Percentiles rank a stretch among this genome's conserved stretches.
These are phyloP conservation scores for Arthromyces matolae DNA, from an alignment of 768 basidiomycete species.

Conservation along the genomic window DNA sequence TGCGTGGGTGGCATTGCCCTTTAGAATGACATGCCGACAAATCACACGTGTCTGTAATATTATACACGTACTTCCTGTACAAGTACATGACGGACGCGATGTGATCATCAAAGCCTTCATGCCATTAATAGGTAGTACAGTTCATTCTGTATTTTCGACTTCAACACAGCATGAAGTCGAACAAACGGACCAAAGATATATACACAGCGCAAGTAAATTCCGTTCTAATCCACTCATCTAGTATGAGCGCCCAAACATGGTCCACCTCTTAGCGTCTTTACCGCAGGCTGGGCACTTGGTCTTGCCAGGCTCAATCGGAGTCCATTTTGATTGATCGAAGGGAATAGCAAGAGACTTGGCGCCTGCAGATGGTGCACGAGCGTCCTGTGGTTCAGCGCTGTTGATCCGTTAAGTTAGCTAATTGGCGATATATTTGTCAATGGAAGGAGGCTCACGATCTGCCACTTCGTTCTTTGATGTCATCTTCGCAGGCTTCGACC, in stretches of 20 bases:
- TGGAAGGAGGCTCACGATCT: conserved; percentile 56
- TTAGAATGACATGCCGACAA: conserved; percentile 3
- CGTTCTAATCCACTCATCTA: conserved; percentile 29
- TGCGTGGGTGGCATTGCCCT: conserved; percentile 5
- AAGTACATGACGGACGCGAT: conserved; percentile 6
- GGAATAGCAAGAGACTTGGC: conserved; percentile 97
- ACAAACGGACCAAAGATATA: conserved; percentile 13
- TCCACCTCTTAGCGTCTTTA: conserved; percentile 89
- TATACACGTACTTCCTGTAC: neutral
- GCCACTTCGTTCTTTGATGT: conserved; percentile 93
- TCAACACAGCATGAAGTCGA: neutral
- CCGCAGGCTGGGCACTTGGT: conserved; percentile 91
- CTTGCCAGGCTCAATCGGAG: conserved; percentile 74
- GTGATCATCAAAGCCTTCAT: conserved; percentile 12
- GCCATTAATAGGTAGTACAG: conserved; percentile 8
- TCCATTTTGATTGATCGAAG: conserved; percentile 85
- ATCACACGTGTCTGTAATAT: neutral
- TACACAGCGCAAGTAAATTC: conserved; percentile 8
- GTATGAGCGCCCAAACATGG: conserved; percentile 91
- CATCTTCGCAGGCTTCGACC: conserved; percentile 88
- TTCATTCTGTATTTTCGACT: neutral
- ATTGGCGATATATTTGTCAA: too few species aligned
- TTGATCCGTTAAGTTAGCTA: conserved; percentile 16
- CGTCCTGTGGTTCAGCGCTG: conserved; percentile 85
- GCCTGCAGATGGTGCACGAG: conserved; percentile 94